These are phyloP conservation scores for Ilyonectria mors-panacis DNA, from an alignment of 2,329 filamentous ascomycete species.

Conservation along the genomic window DNA sequence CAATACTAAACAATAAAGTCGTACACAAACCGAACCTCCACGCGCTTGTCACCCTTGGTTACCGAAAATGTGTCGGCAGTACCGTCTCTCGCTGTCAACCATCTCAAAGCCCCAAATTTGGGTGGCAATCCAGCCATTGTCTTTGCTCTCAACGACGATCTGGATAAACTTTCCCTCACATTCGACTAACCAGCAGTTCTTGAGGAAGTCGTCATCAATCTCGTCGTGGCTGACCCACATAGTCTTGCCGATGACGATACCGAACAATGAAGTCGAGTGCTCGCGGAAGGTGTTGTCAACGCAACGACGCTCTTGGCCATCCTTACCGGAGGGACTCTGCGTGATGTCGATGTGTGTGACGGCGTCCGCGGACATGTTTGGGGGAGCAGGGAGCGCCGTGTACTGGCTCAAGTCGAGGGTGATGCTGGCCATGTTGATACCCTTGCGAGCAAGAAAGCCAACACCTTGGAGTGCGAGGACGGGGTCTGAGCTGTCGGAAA, in stretches of 20 bases:
- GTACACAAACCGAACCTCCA: background rate
- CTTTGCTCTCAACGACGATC: slow-evolving; percentile 70
- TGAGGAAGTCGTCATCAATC: slow-evolving; percentile 69
- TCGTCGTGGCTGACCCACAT: slow-evolving; percentile 64
- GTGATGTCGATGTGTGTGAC: background rate
- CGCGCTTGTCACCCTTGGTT: background rate
- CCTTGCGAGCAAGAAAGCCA: slow-evolving; percentile 80
- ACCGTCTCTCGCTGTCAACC: slow-evolving; percentile 65
- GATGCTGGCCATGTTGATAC: slow-evolving; percentile 77
- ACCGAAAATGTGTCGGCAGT: slow-evolving; percentile 68
- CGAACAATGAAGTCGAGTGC: background rate
- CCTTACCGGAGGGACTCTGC: background rate
- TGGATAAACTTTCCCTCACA: slow-evolving; percentile 74
- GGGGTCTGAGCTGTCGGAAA: slow-evolving; percentile 78
- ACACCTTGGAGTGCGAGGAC: slow-evolving; percentile 81
- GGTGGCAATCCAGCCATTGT: slow-evolving; percentile 67
- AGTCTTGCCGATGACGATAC: slow-evolving; percentile 65
- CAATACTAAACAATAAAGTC: background rate
- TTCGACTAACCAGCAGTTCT: slow-evolving; percentile 72
- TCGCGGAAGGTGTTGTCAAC: background rate
- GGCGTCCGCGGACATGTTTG: slow-evolving; percentile 54
- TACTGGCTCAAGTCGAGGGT: slow-evolving; percentile 74
- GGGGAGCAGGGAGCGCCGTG: slow-evolving; percentile 58
- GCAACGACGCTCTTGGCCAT: background rate
- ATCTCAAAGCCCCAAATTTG: slow-evolving; percentile 75